phyloP scores from a whole-genome alignment of 2,329 filamentous ascomycete species.

The Periglandula ipomoeae region DNA sequence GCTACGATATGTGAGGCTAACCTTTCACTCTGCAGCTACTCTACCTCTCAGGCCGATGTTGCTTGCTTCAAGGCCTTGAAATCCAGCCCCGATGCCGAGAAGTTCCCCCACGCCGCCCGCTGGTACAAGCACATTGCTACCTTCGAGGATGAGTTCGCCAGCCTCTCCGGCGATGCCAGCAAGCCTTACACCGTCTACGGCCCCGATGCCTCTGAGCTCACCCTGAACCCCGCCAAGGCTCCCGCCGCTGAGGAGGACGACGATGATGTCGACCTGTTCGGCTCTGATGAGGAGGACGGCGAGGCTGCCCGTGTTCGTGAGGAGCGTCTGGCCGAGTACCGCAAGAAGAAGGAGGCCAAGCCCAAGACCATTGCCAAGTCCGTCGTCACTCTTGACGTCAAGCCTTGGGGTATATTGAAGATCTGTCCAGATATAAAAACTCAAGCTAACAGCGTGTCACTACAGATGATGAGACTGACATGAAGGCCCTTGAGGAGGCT shows the following conservation, averaged over 20 bases:
- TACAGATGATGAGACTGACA: slow-evolving; percentile 85
- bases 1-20: not conserved
- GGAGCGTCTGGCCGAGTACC: slow-evolving; percentile 87
- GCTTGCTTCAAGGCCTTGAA: slow-evolving; percentile 86
- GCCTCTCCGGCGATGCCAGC: slow-evolving; percentile 81
- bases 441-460: not conserved
- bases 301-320: slow-evolving; percentile 79
- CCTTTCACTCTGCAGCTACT: slow-evolving; percentile 29
- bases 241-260: slow-evolving; percentile 58
- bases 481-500: slow-evolving; percentile 68
- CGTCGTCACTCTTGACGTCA: slow-evolving; percentile 89
- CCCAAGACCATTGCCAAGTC: slow-evolving; percentile 91
- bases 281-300: slow-evolving; percentile 80
- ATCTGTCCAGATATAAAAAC: too few relatives aligned
- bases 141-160: slow-evolving; percentile 86
- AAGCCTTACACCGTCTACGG: slow-evolving; percentile 87
- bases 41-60: slow-evolving; percentile 90
- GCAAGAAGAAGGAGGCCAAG: slow-evolving; percentile 94
- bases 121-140: slow-evolving; percentile 99
- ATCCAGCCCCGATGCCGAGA: slow-evolving; percentile 64
- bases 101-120: slow-evolving; percentile 88
- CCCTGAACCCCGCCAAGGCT: slow-evolving; percentile 80
- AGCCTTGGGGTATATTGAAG: slow-evolving; percentile 93
- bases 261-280: slow-evolving; percentile 88
- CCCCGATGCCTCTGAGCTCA: slow-evolving; percentile 67